A percentile compares a stretch with the other conserved stretches of the same genome.
Conservation (phyloP, 2,329 filamentous ascomycete species). For the Botrytis tulipae region DNA sequence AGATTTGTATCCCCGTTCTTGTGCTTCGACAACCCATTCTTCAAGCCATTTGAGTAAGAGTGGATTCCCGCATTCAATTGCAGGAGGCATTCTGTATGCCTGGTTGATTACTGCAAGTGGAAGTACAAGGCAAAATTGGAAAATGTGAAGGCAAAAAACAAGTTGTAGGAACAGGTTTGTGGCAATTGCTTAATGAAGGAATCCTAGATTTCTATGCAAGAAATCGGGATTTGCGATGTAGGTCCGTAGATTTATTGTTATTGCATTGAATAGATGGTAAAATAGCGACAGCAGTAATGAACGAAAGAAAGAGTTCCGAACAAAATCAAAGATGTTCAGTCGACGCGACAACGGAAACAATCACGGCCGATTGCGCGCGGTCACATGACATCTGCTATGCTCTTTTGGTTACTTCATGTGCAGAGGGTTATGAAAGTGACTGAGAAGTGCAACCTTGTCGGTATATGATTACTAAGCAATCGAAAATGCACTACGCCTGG, state of each 20-base stretch:
- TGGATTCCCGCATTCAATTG: slow-evolving; percentile 52
- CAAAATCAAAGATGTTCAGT: not conserved
- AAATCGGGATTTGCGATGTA: not conserved
- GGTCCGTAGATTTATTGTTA: not conserved
- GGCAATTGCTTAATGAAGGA: not conserved
- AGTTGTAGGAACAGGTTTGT: not conserved
- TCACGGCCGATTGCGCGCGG: not conserved
- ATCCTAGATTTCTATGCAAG: not conserved
- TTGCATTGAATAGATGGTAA: not conserved
- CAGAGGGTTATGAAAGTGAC: not conserved
- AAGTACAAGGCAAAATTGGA: not conserved
- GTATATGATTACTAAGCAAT: not conserved
- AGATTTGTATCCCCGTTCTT: slow-evolving; percentile 68
- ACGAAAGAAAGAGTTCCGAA: not conserved
- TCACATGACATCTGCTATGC: not conserved
- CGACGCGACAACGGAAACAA: slow-evolving; percentile 3
- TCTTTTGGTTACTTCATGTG: not conserved
- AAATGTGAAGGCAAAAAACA: not conserved
- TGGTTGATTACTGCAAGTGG: not conserved
- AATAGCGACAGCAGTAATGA: not conserved
- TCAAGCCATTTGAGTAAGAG: slow-evolving; percentile 71
- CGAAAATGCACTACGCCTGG: not conserved
- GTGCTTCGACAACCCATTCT: slow-evolving; percentile 71
- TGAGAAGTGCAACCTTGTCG: not conserved
- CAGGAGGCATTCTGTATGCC: slow-evolving; percentile 5